phyloP scores from a whole-genome alignment of 2,329 filamentous ascomycete genomes.

The Exophiala lecanii-corni region DNA sequence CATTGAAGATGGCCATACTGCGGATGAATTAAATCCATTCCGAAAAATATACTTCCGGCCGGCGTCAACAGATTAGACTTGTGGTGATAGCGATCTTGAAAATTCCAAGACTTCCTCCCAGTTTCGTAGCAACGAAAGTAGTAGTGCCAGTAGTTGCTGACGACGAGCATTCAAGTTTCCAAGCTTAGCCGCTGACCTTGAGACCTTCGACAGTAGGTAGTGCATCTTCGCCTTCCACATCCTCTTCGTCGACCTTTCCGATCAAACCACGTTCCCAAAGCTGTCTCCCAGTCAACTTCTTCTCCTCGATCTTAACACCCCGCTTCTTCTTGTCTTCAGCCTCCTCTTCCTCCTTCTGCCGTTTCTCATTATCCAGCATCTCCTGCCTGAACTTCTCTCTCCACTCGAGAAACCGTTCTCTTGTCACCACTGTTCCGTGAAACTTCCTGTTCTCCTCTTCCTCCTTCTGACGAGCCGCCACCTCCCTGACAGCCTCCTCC shows the following conservation, averaged over 20 bases:
- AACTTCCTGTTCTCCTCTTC: conserved; percentile 96
- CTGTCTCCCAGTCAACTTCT: conserved; percentile 66
- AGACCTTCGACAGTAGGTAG: conserved; percentile 62
- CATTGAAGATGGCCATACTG: conserved; percentile 43
- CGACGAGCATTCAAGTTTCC: no score
- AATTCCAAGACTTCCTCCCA: no score
- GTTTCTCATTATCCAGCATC: conserved; percentile 67
- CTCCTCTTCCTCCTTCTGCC: conserved; percentile 69
- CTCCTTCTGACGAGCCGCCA: conserved; percentile 59
- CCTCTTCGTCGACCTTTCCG: conserved; percentile 61
- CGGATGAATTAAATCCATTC: conserved; percentile 66
- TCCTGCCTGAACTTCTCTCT: conserved; percentile 71
- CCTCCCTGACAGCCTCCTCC: conserved; percentile 50
- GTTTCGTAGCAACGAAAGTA: no score
- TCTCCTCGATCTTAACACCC: conserved; percentile 61
- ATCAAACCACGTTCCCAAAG: conserved; percentile 73
- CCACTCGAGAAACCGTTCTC: conserved; percentile 81
- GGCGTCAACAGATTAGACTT: neutral
- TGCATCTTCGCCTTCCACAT: conserved; percentile 62
- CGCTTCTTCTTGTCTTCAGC: conserved; percentile 78
- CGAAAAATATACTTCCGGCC: conserved; percentile 44
- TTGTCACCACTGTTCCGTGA: conserved; percentile 82
- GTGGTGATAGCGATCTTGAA: no score
- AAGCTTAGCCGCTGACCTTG: conserved; percentile 58
- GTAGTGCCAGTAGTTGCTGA: no score